Evolutionary conservation across 78 protist species (phyloP).

Genomic region (Polysphondylium violaceum): DNA sequence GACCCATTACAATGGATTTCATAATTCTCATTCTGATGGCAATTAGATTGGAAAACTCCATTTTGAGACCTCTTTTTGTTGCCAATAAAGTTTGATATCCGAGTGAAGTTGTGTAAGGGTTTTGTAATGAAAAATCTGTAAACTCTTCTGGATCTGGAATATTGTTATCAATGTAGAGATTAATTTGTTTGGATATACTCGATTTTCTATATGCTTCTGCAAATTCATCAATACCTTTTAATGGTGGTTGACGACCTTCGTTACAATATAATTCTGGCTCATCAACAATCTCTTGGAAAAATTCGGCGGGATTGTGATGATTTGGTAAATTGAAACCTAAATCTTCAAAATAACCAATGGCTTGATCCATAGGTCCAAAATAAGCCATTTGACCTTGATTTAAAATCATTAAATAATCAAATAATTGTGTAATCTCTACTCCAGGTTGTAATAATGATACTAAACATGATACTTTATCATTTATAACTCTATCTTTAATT

Average conservation of each 20-base stretch:
- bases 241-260: slow-evolving; percentile 3
- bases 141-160: not conserved
- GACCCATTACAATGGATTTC: slow-evolving; percentile 12
- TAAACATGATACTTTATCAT: slow-evolving; percentile 39
- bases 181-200: not conserved
- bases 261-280: slow-evolving; percentile 59
- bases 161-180: slow-evolving; percentile 11
- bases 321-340: slow-evolving; percentile 60
- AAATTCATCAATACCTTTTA: slow-evolving; percentile 26
- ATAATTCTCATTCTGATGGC: not conserved
- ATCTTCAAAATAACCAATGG: slow-evolving; percentile 44
- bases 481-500: slow-evolving; percentile 14
- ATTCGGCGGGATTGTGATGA: slow-evolving; percentile 79
- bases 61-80: not conserved
- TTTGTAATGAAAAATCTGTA: not conserved
- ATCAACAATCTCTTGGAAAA: slow-evolving; percentile 75
- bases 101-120: not conserved
- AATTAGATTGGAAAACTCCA: not conserved
- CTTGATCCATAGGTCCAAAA: slow-evolving; percentile 71
- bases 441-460: slow-evolving; percentile 75
- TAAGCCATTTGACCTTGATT: slow-evolving; percentile 64
- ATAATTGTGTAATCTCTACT: slow-evolving; percentile 32
- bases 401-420: slow-evolving; percentile 71
- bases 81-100: not conserved
- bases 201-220: slow-evolving; percentile 46